Percentiles rank a stretch among this genome's conserved stretches.
Conservation (phyloP, 768 basidiomycete species). For the Boletus edulis region DNA sequence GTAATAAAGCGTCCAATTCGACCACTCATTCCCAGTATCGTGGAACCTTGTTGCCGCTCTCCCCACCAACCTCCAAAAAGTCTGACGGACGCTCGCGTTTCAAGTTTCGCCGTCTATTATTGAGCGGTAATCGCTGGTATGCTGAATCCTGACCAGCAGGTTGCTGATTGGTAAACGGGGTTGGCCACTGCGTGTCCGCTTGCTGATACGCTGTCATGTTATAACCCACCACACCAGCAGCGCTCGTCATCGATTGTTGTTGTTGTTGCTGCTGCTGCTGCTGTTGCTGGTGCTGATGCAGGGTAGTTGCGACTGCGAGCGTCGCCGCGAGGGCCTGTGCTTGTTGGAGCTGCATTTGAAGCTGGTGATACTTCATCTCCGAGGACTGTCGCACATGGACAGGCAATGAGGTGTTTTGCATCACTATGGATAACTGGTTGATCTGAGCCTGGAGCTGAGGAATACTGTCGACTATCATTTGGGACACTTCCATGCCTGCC, state of each 20-base stretch:
- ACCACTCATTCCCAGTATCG: constrained; percentile 71
- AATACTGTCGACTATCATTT: constrained; percentile 70
- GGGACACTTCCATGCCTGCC: constrained; percentile 67
- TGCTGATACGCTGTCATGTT: constrained; percentile 45
- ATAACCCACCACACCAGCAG: constrained; percentile 35
- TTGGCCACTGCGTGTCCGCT: constrained; percentile 38
- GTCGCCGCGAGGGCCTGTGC: constrained; percentile 71
- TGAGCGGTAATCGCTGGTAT: constrained; percentile 82
- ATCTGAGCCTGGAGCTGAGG: constrained; percentile 85
- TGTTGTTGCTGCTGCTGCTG: constrained; percentile 39
- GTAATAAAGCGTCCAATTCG: not conserved
- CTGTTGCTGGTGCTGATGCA: constrained; percentile 60
- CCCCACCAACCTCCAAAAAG: constrained; percentile 72
- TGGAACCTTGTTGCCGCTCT: constrained; percentile 60
- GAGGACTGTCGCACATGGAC: constrained; percentile 72
- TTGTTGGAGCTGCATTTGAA: constrained; percentile 76
- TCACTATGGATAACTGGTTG: constrained; percentile 71
- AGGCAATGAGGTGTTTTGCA: constrained; percentile 76
- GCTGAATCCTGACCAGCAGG: constrained; percentile 72
- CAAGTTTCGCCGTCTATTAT: constrained; percentile 71
- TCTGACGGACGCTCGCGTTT: constrained; percentile 85
- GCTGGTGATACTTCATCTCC: constrained; percentile 79
- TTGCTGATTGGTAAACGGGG: constrained; percentile 62
- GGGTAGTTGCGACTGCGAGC: constrained; percentile 53
- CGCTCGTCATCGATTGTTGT: constrained; percentile 38